Evolutionary conservation across 129 eudicot species (phyloP).

Genomic region (Gnaphalium uliginosum): DNA sequence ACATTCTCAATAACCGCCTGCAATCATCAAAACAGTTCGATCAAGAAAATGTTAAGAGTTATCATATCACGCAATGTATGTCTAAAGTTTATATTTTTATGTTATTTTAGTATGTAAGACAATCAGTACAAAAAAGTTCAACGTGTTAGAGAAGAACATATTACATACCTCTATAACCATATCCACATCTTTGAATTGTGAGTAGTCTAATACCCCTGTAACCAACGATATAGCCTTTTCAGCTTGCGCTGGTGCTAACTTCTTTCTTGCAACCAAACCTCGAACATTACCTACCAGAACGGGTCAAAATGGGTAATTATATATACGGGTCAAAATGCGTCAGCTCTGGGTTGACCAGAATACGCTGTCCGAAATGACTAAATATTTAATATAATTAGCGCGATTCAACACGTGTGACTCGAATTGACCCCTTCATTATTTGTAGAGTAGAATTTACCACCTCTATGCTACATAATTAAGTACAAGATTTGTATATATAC

Average conservation of each 20-base stretch:
- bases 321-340: too few relatives aligned
- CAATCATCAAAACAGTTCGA: conserved; percentile 23
- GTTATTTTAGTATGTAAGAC: conserved; percentile 16
- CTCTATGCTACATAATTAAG: background rate
- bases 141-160: conserved; percentile 23
- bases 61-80: background rate
- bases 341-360: too few relatives aligned
- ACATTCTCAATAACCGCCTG: conserved; percentile 91
- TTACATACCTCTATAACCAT: conserved; percentile 81
- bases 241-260: conserved; percentile 66
- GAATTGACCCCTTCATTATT: too few relatives aligned
- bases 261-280: conserved; percentile 78
- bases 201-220: conserved; percentile 85
- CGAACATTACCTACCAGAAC: conserved; percentile 61
- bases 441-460: background rate
- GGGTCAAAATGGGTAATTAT: background rate
- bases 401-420: too few relatives aligned
- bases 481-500: background rate
- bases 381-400: too few relatives aligned
- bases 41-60: conserved; percentile 1
- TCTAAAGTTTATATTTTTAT: conserved; percentile 4
- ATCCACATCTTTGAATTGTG: conserved; percentile 80
- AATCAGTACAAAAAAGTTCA: conserved; percentile 40
- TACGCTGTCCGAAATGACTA: background rate
- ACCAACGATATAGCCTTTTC: conserved; percentile 75